These are phyloP conservation scores for Powellomyces hirtus DNA, from an alignment of 192 early-diverging fungal species.

Conservation along the genomic window DNA sequence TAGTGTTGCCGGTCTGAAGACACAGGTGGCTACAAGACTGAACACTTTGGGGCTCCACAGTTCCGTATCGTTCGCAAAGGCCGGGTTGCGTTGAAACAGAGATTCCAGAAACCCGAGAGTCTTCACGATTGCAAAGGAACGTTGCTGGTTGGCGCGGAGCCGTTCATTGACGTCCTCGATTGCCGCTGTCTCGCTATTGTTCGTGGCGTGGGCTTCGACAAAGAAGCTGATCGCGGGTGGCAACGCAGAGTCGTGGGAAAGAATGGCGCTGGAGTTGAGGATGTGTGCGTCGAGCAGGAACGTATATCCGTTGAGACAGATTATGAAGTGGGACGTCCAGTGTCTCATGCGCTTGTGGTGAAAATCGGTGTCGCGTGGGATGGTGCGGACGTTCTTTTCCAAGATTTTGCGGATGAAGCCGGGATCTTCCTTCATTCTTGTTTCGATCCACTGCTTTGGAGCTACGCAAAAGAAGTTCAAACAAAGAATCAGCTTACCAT, in stretches of 20 bases:
- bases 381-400: background rate
- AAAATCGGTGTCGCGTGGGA: constrained; percentile 14
- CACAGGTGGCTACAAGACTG: constrained; percentile 36
- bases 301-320: constrained; percentile 34
- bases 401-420: background rate
- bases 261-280: constrained; percentile 2
- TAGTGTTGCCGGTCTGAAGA: constrained; percentile 39
- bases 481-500: background rate
- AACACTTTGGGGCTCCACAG: constrained; percentile 43
- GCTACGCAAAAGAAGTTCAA: too few relatives aligned
- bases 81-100: background rate
- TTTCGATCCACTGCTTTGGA: constrained; percentile 5
- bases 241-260: background rate
- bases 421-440: background rate
- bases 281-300: constrained; percentile 32
- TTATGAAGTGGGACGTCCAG: constrained; percentile 28
- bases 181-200: background rate
- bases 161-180: background rate
- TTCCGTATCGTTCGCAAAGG: background rate
- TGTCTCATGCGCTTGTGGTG: background rate
- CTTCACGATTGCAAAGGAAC: constrained; percentile 22
- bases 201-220: constrained; percentile 4
- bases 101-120: constrained; percentile 24
- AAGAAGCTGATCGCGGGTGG: background rate
- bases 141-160: background rate